phyloP scores from a whole-genome alignment of 257 asterid genomes.

The Cruciata laevipes region DNA sequence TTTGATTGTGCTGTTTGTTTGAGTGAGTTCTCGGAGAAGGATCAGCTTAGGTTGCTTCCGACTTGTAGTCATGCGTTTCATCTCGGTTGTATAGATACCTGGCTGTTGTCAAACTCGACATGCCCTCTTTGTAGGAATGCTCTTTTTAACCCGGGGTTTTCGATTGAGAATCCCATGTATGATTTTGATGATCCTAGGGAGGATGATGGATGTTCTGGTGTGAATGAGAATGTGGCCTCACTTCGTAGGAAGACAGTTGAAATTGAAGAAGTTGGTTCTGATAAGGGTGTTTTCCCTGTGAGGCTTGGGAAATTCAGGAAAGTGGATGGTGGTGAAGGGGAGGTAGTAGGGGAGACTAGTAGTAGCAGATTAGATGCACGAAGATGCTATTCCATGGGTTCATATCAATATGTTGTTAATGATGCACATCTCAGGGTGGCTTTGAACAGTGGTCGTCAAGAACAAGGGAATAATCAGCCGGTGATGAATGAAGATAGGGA shows the following conservation, averaged over 20 bases:
- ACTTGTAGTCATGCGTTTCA: constrained; percentile 94
- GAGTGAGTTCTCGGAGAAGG: constrained; percentile 69
- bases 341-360: constrained; percentile 62
- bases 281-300: constrained; percentile 57
- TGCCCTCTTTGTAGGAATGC: constrained; percentile 91
- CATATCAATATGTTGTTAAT: constrained; percentile 84
- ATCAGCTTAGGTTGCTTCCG: constrained; percentile 82
- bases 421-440: constrained; percentile 69
- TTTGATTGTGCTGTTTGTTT: constrained; percentile 93
- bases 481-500: constrained; percentile 27
- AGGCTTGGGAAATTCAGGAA: constrained; percentile 59
- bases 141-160: constrained; percentile 66
- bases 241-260: constrained; percentile 48
- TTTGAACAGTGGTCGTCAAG: constrained; percentile 36
- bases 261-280: constrained; percentile 43
- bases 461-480: constrained; percentile 17
- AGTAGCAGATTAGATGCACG: constrained; percentile 84
- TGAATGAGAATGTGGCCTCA: constrained; percentile 32
- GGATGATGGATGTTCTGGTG: constrained; percentile 42
- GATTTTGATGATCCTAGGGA: constrained; percentile 61
- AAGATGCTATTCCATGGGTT: constrained; percentile 89
- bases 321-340: constrained; percentile 33
- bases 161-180: constrained; percentile 71
- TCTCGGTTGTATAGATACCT: constrained; percentile 75
- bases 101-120: constrained; percentile 89